Evolutionary conservation across 164 flowering plant species (phyloP).

Genomic region (Akebia trifoliata): DNA sequence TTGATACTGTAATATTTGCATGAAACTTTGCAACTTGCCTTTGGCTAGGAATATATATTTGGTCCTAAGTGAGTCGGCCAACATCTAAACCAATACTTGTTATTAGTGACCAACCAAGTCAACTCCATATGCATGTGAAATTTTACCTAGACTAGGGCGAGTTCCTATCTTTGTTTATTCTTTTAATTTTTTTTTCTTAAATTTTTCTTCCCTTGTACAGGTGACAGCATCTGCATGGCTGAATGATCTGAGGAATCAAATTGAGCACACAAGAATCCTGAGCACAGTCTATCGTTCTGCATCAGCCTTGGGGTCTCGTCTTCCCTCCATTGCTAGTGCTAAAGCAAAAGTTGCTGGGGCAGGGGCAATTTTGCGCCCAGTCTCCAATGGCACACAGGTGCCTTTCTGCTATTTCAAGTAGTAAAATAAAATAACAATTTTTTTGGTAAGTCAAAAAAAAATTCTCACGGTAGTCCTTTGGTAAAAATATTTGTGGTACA

Average conservation of each 20-base stretch:
- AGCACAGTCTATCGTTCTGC: slow-evolving; percentile 98
- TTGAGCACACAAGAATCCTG: slow-evolving; percentile 83
- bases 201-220: slow-evolving; percentile 27
- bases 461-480: too few species aligned
- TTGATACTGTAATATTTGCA: too few species aligned
- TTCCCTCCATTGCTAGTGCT: slow-evolving; percentile 93
- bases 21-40: too few species aligned
- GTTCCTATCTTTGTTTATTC: background rate
- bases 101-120: too few species aligned
- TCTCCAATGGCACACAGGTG: slow-evolving; percentile 92
- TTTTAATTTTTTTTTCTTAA: slow-evolving; percentile 1
- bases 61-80: too few species aligned
- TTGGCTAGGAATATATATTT: too few species aligned
- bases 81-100: too few species aligned
- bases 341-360: slow-evolving; percentile 97
- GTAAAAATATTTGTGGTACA: too few species aligned
- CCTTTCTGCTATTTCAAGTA: background rate
- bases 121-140: too few species aligned
- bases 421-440: too few species aligned
- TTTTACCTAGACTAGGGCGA: too few species aligned
- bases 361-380: slow-evolving; percentile 88
- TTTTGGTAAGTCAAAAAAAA: too few species aligned
- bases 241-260: slow-evolving; percentile 87
- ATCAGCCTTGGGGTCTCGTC: slow-evolving; percentile 88
- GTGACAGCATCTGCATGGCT: slow-evolving; percentile 98